Evolutionary conservation across 1,284 basidiomycete genomes (phyloP).

Genomic region (Laetiporus sulphureus): DNA sequence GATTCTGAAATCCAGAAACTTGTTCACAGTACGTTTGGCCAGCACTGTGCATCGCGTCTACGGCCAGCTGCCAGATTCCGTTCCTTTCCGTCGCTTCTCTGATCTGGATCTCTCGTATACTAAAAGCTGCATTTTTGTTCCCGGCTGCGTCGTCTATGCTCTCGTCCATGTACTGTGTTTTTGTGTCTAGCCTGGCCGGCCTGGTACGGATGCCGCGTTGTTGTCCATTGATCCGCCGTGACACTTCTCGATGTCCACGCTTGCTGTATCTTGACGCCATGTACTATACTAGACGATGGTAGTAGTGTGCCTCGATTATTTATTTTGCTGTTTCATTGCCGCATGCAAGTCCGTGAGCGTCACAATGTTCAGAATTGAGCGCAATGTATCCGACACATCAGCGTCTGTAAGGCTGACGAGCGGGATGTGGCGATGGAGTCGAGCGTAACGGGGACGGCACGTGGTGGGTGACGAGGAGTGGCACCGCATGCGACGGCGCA

Average conservation of each 20-base stretch:
- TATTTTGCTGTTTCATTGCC: no score
- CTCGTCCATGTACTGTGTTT: neutral
- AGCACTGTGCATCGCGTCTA: no score
- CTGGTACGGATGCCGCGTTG: slow-evolving; percentile 1
- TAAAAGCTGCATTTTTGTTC: slow-evolving; percentile 11
- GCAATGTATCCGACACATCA: no score
- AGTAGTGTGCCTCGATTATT: no score
- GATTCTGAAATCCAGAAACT: slow-evolving; percentile 6
- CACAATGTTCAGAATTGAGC: no score
- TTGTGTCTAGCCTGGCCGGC: neutral
- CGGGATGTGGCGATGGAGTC: neutral
- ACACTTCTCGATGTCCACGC: slow-evolving; percentile 12
- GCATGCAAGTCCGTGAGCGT: no score
- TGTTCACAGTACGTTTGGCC: slow-evolving; percentile 1
- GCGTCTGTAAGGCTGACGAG: no score
- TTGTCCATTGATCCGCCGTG: no score
- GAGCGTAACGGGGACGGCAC: neutral
- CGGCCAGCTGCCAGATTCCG: no score
- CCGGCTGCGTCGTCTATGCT: slow-evolving; percentile 1
- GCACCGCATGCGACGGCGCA: neutral
- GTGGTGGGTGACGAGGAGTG: neutral
- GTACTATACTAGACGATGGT: slow-evolving; percentile 24
- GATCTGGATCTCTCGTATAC: slow-evolving; percentile 6
- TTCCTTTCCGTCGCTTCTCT: slow-evolving; percentile 8
- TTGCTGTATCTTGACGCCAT: slow-evolving; percentile 22